These are phyloP conservation scores for Salmacisia buchloeana DNA, from an alignment of 1,284 basidiomycete genomes.

Conservation along the genomic window DNA sequence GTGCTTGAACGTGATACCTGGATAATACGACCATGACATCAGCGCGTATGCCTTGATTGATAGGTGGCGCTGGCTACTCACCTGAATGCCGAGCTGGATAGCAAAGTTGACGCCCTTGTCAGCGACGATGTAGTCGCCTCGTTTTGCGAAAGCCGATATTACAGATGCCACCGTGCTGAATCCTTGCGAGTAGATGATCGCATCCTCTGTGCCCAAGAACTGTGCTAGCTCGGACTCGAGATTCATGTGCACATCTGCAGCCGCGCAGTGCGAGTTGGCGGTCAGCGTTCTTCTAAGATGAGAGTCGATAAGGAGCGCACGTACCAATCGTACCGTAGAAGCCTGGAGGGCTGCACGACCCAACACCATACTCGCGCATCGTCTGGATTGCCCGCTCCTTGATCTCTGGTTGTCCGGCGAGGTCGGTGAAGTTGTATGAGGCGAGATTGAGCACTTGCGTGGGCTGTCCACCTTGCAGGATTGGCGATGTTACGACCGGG, in stretches of 20 bases:
- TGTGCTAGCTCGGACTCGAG: constrained; percentile 83
- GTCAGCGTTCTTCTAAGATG: no score
- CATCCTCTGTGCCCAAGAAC: constrained; percentile 79
- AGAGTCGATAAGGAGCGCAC: constrained; percentile 26
- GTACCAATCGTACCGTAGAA: constrained; percentile 93
- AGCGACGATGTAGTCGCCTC: constrained; percentile 96
- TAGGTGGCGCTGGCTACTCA: neutral
- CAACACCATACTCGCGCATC: constrained; percentile 85
- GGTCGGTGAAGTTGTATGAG: constrained; percentile 85
- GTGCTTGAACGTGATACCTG: constrained; percentile 80
- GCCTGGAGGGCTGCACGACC: constrained; percentile 90
- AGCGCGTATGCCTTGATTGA: neutral
- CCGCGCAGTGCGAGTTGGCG: no score
- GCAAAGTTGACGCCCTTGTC: constrained; percentile 90
- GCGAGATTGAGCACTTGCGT: constrained; percentile 83
- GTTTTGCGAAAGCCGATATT: constrained; percentile 95
- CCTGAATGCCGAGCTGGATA: constrained; percentile 91
- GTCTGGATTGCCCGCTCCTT: constrained; percentile 79
- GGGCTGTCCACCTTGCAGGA: constrained; percentile 56
- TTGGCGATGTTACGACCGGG: constrained; percentile 70
- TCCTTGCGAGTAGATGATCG: constrained; percentile 90
- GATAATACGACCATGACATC: neutral
- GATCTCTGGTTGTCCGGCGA: constrained; percentile 80
- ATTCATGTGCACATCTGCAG: constrained; percentile 83
- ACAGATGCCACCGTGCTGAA: constrained; percentile 89